Base-by-base conservation (phyloP, 345 rosid species). In the Mallotus nudiflorus region DNA sequence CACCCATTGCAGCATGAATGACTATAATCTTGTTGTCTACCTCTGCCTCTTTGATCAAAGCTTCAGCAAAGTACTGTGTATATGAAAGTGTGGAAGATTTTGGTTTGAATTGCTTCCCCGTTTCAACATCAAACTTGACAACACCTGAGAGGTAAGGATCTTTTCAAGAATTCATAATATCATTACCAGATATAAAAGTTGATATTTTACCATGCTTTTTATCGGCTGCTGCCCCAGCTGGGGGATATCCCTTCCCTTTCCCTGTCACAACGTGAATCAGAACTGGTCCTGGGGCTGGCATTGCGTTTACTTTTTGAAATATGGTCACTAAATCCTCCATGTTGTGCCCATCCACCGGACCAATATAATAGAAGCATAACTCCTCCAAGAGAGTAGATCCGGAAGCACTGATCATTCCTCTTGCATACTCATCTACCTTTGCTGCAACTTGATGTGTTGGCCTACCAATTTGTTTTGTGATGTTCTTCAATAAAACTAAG, bases 201-300 rank as follows among this genome's bases (percentile, higher is more conserved):
- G 19, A 0, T 18, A 12, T 52, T 84, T 73, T 25, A 86, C 95
- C 95, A 69, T 89, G 95, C 91, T 85, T 87, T 75, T 82, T 85
- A 75, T 89, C 95, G 16, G 84, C 68, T 3, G 95, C 91, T 65
- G 81, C 82, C 68, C 85, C 88, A 6, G 91, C 94, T 8, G 91
- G 91, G 25, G 89, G 80, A 77, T 89, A 89, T 29, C 89, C 91
- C 72, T 85, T 88, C 39, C 93, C 93, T 72, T 88, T 88, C 69
- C 86, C 93, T 31, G 93, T 88, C n/a, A 88, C 72, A 40, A 86
- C 61, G 57, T 88, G 90, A 68, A 88, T 86, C 63, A 88, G 77
- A 64, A 88, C 90, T 0, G 93, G 93, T 64, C 93, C 93, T 1
- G 90, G 90, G 1, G 90, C 83, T 0, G 93, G 93, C 82, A 85